Conservation (phyloP, 139 green algal species). For the Spirogloea muscicola region DNA sequence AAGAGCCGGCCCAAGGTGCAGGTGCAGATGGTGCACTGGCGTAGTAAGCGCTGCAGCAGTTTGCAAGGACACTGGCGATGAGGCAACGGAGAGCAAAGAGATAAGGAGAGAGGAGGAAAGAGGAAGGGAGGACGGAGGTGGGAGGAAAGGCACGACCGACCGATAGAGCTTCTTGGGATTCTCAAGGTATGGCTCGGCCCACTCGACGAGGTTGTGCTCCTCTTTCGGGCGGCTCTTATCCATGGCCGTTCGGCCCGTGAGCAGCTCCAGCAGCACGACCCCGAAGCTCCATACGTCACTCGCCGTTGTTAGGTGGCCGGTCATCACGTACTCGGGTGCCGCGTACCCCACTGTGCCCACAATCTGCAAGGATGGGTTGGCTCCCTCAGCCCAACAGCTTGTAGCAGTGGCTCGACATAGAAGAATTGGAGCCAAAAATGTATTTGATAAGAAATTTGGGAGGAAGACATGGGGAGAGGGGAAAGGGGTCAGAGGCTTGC, state of each 20-base stretch:
- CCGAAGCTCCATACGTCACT: constrained; percentile 29
- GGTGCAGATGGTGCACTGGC: too few relatives aligned
- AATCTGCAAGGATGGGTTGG: neutral
- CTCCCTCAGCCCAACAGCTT: too few relatives aligned
- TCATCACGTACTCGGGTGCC: constrained; percentile 14
- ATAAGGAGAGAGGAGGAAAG: too few relatives aligned
- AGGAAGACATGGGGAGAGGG: neutral
- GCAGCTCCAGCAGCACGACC: constrained; percentile 24
- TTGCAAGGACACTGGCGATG: too few relatives aligned
- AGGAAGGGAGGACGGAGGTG: too few relatives aligned
- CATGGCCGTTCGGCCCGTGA: constrained; percentile 18
- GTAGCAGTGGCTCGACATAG: too few relatives aligned
- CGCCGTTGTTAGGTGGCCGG: constrained; percentile 25
- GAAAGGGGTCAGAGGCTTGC: constrained; percentile 47
- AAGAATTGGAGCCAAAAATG: too few relatives aligned
- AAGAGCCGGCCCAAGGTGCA: too few relatives aligned
- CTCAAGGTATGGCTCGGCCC: constrained; percentile 7
- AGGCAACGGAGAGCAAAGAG: too few relatives aligned
- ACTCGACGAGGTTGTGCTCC: constrained; percentile 27
- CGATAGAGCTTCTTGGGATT: constrained; percentile 9
- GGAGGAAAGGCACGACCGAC: too few relatives aligned
- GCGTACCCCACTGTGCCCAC: constrained; percentile 24
- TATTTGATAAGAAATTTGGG: too few relatives aligned
- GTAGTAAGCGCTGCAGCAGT: too few relatives aligned
- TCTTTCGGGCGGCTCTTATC: constrained; percentile 13